Conservation (phyloP, 805 yeast species). For the Naumovozyma castellii region DNA sequence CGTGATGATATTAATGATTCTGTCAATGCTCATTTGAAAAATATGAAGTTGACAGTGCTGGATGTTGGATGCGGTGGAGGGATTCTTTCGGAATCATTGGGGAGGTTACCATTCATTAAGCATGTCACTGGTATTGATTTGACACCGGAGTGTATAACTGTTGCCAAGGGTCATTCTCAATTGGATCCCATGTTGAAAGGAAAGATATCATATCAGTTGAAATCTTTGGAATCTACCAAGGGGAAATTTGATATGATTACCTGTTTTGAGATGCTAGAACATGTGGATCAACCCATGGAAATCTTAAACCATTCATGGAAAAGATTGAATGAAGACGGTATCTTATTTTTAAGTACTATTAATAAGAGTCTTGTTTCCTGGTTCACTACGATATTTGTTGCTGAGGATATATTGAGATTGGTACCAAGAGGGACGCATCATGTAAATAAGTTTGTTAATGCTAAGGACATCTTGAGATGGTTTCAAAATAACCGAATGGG, state of each 20-base stretch:
- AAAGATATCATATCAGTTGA: slow-evolving; percentile 51
- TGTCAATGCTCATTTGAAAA: slow-evolving; percentile 20
- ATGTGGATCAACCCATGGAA: slow-evolving; percentile 75
- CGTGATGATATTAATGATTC: slow-evolving; percentile 44
- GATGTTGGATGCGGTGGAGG: slow-evolving; percentile 99
- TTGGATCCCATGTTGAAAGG: slow-evolving; percentile 53
- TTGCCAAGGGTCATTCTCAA: slow-evolving; percentile 60
- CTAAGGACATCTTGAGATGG: slow-evolving; percentile 62
- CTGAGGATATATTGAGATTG: slow-evolving; percentile 65
- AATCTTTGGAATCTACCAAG: slow-evolving; percentile 48
- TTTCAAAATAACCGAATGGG: slow-evolving; percentile 35
- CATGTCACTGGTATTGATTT: slow-evolving; percentile 77
- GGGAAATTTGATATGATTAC: slow-evolving; percentile 69
- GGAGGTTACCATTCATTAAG: slow-evolving; percentile 55
- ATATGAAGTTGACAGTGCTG: slow-evolving; percentile 41
- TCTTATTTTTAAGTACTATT: slow-evolving; percentile 81
- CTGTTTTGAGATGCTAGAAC: slow-evolving; percentile 91
- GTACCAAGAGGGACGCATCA: slow-evolving; percentile 94
- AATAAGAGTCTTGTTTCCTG: slow-evolving; percentile 81
- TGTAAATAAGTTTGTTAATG: slow-evolving; percentile 74
- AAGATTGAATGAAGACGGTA: slow-evolving; percentile 62
- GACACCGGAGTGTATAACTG: slow-evolving; percentile 70
- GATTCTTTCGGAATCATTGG: slow-evolving; percentile 75
- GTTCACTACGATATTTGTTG: slow-evolving; percentile 88
- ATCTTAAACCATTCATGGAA: slow-evolving; percentile 60